A percentile compares a stretch with the other conserved stretches of the same genome.
These are phyloP conservation scores for Pseudozyma hubeiensis DNA, from an alignment of 1,284 basidiomycete species.

Conservation along the genomic window DNA sequence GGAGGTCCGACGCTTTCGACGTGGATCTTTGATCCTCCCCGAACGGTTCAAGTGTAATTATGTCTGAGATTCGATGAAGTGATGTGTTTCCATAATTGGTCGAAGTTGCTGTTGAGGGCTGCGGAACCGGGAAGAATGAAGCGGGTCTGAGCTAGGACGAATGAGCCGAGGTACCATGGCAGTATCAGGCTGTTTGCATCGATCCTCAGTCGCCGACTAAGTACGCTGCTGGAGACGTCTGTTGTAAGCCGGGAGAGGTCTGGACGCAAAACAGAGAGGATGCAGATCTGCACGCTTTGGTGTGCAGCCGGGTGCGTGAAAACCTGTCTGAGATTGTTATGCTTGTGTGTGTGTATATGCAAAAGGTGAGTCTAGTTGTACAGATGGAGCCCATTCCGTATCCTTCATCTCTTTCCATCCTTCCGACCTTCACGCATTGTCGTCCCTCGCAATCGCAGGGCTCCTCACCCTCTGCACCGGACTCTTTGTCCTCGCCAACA, in stretches of 20 bases:
- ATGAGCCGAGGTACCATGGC: too few species aligned
- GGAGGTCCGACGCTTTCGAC: constrained; percentile 69
- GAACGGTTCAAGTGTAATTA: background rate
- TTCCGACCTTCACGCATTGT: background rate
- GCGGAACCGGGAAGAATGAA: too few species aligned
- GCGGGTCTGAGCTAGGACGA: too few species aligned
- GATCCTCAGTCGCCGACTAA: too few species aligned
- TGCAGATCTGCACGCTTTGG: too few species aligned
- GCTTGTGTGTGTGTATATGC: background rate
- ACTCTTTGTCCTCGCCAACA: constrained; percentile 31
- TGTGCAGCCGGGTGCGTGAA: too few species aligned
- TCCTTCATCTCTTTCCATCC: background rate
- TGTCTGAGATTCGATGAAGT: background rate
- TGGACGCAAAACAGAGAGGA: too few species aligned
- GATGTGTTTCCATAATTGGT: too few species aligned
- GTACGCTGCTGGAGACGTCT: too few species aligned
- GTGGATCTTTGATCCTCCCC: constrained; percentile 23
- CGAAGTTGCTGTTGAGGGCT: too few species aligned
- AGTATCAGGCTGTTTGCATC: too few species aligned
- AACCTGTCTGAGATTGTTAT: background rate
- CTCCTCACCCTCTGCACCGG: constrained; percentile 33
- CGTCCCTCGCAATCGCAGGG: constrained; percentile 14
- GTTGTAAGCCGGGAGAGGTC: too few species aligned
- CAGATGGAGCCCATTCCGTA: background rate
- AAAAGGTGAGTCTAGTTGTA: constrained; percentile 5